These are phyloP conservation scores for Kingdonia uniflora DNA, from an alignment of 164 flowering plant genomes.

Conservation along the genomic window DNA sequence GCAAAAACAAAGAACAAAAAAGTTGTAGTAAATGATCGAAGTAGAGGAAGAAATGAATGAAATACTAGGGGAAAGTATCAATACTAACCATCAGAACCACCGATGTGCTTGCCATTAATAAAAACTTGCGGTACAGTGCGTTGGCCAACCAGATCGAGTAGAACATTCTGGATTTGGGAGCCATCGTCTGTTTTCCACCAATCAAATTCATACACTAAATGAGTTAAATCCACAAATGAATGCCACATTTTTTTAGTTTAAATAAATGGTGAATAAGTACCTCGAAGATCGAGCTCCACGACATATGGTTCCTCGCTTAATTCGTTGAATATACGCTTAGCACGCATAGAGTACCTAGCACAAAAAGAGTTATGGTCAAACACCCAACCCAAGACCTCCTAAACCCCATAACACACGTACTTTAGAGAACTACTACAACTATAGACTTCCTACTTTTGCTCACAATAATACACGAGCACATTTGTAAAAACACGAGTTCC, in stretches of 20 bases:
- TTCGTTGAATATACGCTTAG: slow-evolving; percentile 58
- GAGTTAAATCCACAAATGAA: not conserved
- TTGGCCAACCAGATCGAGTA: slow-evolving; percentile 72
- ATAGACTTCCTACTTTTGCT: too few species aligned
- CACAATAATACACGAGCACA: too few species aligned
- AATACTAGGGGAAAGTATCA: not conserved
- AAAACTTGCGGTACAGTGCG: slow-evolving; percentile 93
- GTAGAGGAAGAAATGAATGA: not conserved
- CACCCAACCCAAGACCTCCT: too few species aligned
- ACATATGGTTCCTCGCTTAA: slow-evolving; percentile 64
- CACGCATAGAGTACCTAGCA: slow-evolving; percentile 64
- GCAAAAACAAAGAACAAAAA: not conserved
- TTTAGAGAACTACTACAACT: too few species aligned
- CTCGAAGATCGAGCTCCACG: slow-evolving; percentile 92
- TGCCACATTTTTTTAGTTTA: not conserved
- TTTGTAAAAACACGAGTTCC: too few species aligned
- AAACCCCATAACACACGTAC: not conserved
- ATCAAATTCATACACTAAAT: not conserved
- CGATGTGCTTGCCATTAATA: slow-evolving; percentile 90
- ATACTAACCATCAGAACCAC: slow-evolving; percentile 83
- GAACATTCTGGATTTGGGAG: slow-evolving; percentile 56
- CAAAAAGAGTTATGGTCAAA: slow-evolving; percentile 6
- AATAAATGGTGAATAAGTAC: slow-evolving; percentile 22
- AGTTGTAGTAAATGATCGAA: not conserved
- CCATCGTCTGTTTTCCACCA: slow-evolving; percentile 62